Conservation (phyloP, 2,329 filamentous ascomycete genomes). For the Nannizziopsis barbatae region DNA sequence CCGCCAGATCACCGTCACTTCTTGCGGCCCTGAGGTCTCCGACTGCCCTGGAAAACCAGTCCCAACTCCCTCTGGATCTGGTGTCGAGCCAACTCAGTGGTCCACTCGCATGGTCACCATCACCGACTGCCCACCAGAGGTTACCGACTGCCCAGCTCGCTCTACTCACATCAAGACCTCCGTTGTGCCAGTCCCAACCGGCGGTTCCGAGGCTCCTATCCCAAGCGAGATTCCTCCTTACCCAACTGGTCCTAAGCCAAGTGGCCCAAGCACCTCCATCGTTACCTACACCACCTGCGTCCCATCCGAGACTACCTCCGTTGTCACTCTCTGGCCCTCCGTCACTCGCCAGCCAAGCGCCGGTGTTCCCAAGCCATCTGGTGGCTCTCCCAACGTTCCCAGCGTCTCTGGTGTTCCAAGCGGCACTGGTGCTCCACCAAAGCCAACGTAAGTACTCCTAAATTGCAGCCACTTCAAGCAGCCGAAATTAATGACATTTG, state of each 20-base stretch:
- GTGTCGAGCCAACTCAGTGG: slow-evolving; percentile 37
- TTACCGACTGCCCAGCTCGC: slow-evolving; percentile 23
- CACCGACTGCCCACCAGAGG: slow-evolving; percentile 49
- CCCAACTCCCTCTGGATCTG: slow-evolving; percentile 20
- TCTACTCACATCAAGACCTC: slow-evolving; percentile 10
- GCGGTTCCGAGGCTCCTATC: slow-evolving; percentile 3
- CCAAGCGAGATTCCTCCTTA: slow-evolving; percentile 11
- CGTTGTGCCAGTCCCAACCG: slow-evolving; percentile 7
- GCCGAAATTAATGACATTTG: background rate
- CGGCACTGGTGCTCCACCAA: slow-evolving; percentile 10
- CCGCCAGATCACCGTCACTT: slow-evolving; percentile 52
- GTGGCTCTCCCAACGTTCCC: background rate
- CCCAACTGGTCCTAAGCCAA: slow-evolving; percentile 10
- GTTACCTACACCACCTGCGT: slow-evolving; percentile 46
- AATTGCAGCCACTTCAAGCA: background rate
- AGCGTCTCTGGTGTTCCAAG: slow-evolving; percentile 2
- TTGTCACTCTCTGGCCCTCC: slow-evolving; percentile 14
- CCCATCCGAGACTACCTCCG: slow-evolving; percentile 16
- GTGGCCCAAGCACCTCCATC: slow-evolving; percentile 15
- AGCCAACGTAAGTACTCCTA: background rate
- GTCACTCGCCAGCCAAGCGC: slow-evolving; percentile 13
- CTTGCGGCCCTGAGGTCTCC: slow-evolving; percentile 49
- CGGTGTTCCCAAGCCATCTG: slow-evolving; percentile 11
- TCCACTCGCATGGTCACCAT: slow-evolving; percentile 49
- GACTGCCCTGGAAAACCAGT: slow-evolving; percentile 42